Conservation (phyloP, 768 basidiomycete genomes). For the Pleurotus tuber-regium region DNA sequence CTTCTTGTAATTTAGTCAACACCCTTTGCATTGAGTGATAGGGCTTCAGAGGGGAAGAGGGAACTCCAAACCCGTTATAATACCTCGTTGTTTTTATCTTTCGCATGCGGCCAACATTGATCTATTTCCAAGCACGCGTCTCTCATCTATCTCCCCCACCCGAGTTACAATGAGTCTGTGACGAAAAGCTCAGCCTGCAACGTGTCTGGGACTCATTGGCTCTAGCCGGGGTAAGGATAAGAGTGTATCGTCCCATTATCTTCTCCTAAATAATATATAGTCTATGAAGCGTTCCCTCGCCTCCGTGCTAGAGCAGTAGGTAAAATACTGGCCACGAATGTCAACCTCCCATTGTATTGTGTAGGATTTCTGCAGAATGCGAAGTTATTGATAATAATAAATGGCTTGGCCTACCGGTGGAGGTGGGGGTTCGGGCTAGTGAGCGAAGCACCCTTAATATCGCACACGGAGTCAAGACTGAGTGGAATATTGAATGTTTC, state of each 20-base stretch:
- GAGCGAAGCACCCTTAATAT: too few relatives aligned
- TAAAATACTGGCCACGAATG: constrained; percentile 8
- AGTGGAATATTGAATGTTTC: too few relatives aligned
- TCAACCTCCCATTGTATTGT: constrained; percentile 2
- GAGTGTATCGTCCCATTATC: not conserved
- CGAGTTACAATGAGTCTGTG: constrained; percentile 52
- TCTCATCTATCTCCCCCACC: constrained; percentile 70
- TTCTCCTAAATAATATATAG: constrained; percentile 32
- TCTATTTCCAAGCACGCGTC: constrained; percentile 87
- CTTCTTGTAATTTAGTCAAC: too few relatives aligned
- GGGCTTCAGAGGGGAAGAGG: constrained; percentile 41
- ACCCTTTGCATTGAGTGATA: too few relatives aligned
- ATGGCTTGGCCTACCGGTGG: too few relatives aligned
- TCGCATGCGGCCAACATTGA: constrained; percentile 65
- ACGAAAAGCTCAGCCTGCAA: constrained; percentile 75
- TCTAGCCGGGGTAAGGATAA: too few relatives aligned
- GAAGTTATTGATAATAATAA: too few relatives aligned
- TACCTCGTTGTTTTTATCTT: constrained; percentile 73
- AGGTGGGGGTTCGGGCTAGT: too few relatives aligned
- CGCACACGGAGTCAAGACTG: too few relatives aligned
- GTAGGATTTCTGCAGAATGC: constrained; percentile 67
- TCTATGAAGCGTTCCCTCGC: constrained; percentile 73
- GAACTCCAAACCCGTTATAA: constrained; percentile 65
- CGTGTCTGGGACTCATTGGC: constrained; percentile 89
- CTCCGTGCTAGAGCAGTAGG: constrained; percentile 63